Evolutionary conservation across 352 stramenopile species (phyloP).

Genomic region (Globisporangium spiculum): DNA sequence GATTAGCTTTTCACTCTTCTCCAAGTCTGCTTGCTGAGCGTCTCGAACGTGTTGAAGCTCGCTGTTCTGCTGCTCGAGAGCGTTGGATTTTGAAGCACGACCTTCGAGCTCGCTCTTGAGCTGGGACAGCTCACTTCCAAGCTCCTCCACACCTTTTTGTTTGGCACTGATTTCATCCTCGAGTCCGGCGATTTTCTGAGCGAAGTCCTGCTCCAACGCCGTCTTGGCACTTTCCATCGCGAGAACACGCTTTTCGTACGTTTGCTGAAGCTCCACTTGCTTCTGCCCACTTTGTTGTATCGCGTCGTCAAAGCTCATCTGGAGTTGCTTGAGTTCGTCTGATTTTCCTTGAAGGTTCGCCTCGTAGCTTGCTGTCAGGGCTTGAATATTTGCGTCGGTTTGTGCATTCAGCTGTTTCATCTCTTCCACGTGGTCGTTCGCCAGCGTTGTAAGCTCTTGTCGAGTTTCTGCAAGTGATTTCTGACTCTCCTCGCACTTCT

Average conservation of each 20-base stretch:
- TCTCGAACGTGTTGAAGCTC: neutral
- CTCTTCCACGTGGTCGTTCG: neutral
- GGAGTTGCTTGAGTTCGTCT: conserved; percentile 9
- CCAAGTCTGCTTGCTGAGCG: neutral
- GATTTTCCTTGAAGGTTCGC: conserved; percentile 3
- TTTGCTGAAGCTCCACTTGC: conserved; percentile 20
- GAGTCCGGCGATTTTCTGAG: conserved; percentile 16
- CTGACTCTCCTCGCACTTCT: neutral
- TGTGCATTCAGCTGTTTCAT: neutral
- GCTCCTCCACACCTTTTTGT: conserved; percentile 13
- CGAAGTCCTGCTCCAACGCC: conserved; percentile 17
- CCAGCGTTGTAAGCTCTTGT: neutral
- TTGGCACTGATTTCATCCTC: conserved; percentile 3
- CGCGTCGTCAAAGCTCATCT: neutral
- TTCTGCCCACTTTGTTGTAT: conserved; percentile 16
- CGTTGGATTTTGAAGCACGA: neutral
- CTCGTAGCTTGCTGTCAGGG: neutral
- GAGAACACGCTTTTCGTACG: conserved; percentile 17
- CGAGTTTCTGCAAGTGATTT: neutral
- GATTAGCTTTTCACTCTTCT: neutral
- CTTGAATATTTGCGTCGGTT: neutral
- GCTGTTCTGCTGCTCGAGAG: neutral
- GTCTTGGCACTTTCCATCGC: conserved; percentile 2
- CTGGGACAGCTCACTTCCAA: neutral
- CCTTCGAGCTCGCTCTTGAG: neutral